These are phyloP conservation scores for Trypanosoma mega DNA, from an alignment of 208 protist genomes.

Conservation along the genomic window DNA sequence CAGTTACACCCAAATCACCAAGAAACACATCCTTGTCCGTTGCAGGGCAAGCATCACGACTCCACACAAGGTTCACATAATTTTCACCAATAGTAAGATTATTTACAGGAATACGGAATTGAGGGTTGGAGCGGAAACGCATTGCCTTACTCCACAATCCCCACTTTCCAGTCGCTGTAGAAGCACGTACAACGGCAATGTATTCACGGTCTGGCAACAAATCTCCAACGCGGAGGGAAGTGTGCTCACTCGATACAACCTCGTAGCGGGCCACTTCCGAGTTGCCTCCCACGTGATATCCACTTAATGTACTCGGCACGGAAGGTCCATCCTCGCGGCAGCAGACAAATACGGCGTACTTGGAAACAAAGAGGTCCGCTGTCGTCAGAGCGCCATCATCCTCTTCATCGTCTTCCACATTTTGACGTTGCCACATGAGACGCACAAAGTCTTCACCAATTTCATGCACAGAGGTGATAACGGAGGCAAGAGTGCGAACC, in stretches of 20 bases:
- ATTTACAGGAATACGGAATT: conserved; percentile 84
- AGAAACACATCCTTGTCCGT: conserved; percentile 53
- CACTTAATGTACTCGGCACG: conserved; percentile 51
- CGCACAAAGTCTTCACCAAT: conserved; percentile 92
- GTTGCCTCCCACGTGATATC: conserved; percentile 74
- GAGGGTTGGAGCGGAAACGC: conserved; percentile 86
- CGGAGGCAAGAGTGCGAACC: conserved; percentile 79
- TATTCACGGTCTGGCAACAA: conserved; percentile 88
- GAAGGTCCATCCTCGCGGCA: conserved; percentile 34
- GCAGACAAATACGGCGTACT: conserved; percentile 84
- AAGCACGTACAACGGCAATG: conserved; percentile 82
- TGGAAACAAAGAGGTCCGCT: conserved; percentile 72
- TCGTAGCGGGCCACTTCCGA: conserved; percentile 60
- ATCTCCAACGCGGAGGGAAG: conserved; percentile 69
- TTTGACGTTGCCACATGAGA: conserved; percentile 84
- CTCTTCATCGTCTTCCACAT: conserved; percentile 25
- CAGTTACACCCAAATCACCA: conserved; percentile 81
- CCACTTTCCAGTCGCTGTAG: conserved; percentile 78
- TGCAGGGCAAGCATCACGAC: conserved; percentile 47
- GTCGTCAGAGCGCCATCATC: conserved; percentile 26
- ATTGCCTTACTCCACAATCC: conserved; percentile 86
- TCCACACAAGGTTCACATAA: conserved; percentile 88
- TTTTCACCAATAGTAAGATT: conserved; percentile 92
- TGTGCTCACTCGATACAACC: conserved; percentile 76
- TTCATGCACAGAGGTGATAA: conserved; percentile 82